Evolutionary conservation across 768 basidiomycete genomes (phyloP).

Genomic region (Tubosaeta sp.): DNA sequence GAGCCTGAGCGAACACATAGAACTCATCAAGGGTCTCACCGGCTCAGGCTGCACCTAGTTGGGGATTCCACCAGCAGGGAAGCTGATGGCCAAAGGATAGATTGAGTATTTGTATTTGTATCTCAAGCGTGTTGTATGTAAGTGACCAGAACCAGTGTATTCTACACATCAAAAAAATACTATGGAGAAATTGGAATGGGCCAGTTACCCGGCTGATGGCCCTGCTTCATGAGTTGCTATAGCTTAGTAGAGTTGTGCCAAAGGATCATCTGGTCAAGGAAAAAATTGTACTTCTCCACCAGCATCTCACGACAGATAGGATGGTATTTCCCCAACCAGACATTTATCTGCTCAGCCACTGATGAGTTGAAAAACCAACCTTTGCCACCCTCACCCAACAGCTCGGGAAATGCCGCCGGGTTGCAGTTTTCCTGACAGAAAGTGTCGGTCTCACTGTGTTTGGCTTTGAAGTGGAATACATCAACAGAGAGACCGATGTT

Average conservation of each 20-base stretch:
- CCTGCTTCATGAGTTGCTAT: not conserved
- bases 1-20: too few species aligned
- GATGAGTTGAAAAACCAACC: slow-evolving; percentile 37
- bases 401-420: slow-evolving; percentile 25
- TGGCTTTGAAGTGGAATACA: slow-evolving; percentile 35
- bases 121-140: too few species aligned
- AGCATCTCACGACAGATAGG: slow-evolving; percentile 34
- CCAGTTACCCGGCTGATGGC: not conserved
- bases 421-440: slow-evolving; percentile 31
- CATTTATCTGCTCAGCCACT: slow-evolving; percentile 32
- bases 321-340: slow-evolving; percentile 36
- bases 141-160: too few species aligned
- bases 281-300: slow-evolving; percentile 29
- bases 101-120: too few species aligned
- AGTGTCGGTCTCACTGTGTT: slow-evolving; percentile 28
- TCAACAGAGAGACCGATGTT: slow-evolving; percentile 30
- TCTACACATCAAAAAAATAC: too few species aligned
- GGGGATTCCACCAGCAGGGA: too few species aligned
- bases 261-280: slow-evolving; percentile 36
- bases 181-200: too few species aligned
- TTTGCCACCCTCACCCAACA: slow-evolving; percentile 15
- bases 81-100: too few species aligned
- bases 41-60: too few species aligned
- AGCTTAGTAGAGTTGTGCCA: slow-evolving; percentile 14
- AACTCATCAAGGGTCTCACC: too few species aligned